phyloP scores from a whole-genome alignment of 306 rosid genomes.

The Cicer chorassanicum region DNA sequence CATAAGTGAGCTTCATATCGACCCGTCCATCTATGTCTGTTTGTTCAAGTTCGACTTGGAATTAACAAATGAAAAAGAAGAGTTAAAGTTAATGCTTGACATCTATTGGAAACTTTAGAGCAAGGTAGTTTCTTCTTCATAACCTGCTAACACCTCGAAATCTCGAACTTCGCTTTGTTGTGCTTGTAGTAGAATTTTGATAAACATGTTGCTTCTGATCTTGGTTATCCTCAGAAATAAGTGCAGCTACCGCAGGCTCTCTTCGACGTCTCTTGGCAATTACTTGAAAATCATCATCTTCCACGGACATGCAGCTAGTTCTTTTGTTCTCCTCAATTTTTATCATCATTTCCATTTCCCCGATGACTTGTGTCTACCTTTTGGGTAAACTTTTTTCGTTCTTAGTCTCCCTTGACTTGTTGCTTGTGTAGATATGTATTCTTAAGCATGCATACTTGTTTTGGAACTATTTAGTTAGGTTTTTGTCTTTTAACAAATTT shows the following conservation, averaged over 20 bases:
- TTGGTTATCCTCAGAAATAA: slow-evolving; percentile 36
- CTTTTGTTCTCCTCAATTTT: slow-evolving; percentile 55
- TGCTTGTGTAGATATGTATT: slow-evolving; percentile 2
- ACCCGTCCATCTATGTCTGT: slow-evolving; percentile 86
- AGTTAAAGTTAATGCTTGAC: neutral
- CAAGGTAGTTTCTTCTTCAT: neutral
- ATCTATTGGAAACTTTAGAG: neutral
- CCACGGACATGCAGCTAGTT: slow-evolving; percentile 40
- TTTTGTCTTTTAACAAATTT: slow-evolving; percentile 42
- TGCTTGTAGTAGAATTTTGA: slow-evolving; percentile 52
- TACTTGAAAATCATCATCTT: slow-evolving; percentile 46
- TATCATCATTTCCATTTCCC: slow-evolving; percentile 51
- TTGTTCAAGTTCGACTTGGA: slow-evolving; percentile 1
- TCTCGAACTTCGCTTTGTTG: slow-evolving; percentile 71
- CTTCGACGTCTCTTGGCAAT: slow-evolving; percentile 61
- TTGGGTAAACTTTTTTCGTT: neutral
- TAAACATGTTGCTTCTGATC: slow-evolving; percentile 45
- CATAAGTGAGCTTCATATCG: slow-evolving; percentile 81
- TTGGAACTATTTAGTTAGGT: slow-evolving; percentile 46
- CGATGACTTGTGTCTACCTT: neutral
- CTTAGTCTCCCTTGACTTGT: slow-evolving; percentile 14
- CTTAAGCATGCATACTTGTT: slow-evolving; percentile 34
- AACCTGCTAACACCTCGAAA: slow-evolving; percentile 80
- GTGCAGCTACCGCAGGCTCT: slow-evolving; percentile 43
- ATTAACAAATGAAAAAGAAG: slow-evolving; percentile 33